A percentile compares a stretch with the other conserved stretches of the same genome.
phyloP scores from a whole-genome alignment of 1,284 basidiomycete genomes.

The Volvariella surrecta region DNA sequence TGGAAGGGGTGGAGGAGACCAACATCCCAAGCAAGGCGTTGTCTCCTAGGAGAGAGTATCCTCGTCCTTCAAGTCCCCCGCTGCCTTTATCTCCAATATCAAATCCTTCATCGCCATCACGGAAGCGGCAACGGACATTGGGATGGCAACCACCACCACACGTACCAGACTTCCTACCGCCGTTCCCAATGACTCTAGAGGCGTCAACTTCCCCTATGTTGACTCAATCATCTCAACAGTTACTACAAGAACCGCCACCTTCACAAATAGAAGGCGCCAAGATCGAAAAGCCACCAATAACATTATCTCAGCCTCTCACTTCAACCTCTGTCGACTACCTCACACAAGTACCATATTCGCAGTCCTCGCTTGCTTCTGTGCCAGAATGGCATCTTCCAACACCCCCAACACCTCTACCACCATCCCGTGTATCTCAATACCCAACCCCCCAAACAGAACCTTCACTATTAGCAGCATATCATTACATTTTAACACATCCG shows the following conservation, averaged over 20 bases:
- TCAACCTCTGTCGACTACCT: conserved; percentile 54
- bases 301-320: conserved; percentile 34
- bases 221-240: conserved; percentile 14
- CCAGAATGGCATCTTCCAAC: conserved; percentile 62
- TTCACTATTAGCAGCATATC: conserved; percentile 58
- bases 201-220: conserved; percentile 21
- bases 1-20: conserved; percentile 12
- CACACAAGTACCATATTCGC: conserved; percentile 57
- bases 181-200: conserved; percentile 44
- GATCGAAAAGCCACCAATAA: conserved; percentile 21
- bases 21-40: conserved; percentile 16
- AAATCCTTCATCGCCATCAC: conserved; percentile 39
- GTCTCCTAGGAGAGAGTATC: conserved; percentile 13
- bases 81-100: conserved; percentile 51
- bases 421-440: conserved; percentile 15
- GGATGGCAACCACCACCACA: conserved; percentile 54
- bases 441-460: conserved; percentile 46
- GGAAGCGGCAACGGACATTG: conserved; percentile 46
- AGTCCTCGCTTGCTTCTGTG: conserved; percentile 52
- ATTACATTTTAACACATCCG: conserved; percentile 62
- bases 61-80: conserved; percentile 30
- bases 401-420: conserved; percentile 18
- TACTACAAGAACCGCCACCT: conserved; percentile 20
- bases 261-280: conserved; percentile 21
- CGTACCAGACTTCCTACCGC: conserved; percentile 58